Conservation (phyloP, 495 filamentous ascomycete species). For the Neurospora sp. region DNA sequence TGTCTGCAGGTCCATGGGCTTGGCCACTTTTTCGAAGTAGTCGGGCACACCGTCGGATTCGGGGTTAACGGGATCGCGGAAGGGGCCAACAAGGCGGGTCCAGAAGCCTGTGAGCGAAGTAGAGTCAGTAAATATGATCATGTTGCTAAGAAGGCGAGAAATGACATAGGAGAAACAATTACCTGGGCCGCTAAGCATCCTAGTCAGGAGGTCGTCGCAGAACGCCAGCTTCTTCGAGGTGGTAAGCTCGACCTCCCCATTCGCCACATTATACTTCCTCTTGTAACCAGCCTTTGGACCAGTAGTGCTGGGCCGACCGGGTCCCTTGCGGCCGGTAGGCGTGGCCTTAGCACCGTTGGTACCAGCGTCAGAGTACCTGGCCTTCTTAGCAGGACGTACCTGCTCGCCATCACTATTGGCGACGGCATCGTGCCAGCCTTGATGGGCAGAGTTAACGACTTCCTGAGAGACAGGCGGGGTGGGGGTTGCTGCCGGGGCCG, state of each 20-base stretch:
- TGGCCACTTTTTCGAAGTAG: slow-evolving; percentile 36
- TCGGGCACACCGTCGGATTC: slow-evolving; percentile 35
- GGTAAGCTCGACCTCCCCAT: slow-evolving; percentile 16
- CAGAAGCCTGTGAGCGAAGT: slow-evolving; percentile 35
- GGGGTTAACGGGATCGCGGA: slow-evolving; percentile 37
- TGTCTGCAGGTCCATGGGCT: slow-evolving; percentile 39
- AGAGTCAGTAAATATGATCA: not conserved
- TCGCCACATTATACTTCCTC: slow-evolving; percentile 15
- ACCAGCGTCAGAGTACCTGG: slow-evolving; percentile 23
- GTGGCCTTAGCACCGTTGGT: not conserved
- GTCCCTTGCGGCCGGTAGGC: slow-evolving; percentile 7
- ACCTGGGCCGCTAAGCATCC: slow-evolving; percentile 46
- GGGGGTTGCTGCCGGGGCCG: slow-evolving; percentile 4
- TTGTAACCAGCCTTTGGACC: slow-evolving; percentile 11
- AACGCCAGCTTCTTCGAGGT: slow-evolving; percentile 38
- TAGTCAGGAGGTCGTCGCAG: slow-evolving; percentile 39
- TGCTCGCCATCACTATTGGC: slow-evolving; percentile 18
- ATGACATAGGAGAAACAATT: not conserved
- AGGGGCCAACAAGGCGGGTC: slow-evolving; percentile 46
- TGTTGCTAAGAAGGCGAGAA: not conserved
- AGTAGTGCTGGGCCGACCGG: slow-evolving; percentile 1
- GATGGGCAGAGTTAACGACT: slow-evolving; percentile 5
- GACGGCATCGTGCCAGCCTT: slow-evolving; percentile 29
- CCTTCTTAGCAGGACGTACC: slow-evolving; percentile 23
- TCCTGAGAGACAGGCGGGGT: not conserved